Conservation (phyloP, 257 asterid species). For the Thymus mandschuricus region DNA sequence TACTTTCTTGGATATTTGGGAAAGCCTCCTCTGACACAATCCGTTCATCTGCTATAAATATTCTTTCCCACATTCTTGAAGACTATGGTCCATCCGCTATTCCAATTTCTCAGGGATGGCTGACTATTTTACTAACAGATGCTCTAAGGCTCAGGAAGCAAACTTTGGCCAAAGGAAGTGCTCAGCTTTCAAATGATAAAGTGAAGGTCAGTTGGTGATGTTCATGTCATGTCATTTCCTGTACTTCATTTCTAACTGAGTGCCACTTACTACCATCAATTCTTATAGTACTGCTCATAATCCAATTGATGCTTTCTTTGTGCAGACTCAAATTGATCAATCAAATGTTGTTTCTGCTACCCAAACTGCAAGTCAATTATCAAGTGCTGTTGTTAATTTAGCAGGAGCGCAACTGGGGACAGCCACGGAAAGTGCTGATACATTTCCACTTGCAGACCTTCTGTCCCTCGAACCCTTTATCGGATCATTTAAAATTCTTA, state of each 20-base stretch:
- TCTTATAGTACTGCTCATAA: slow-evolving; percentile 16
- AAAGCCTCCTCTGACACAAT: slow-evolving; percentile 63
- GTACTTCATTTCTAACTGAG: slow-evolving; percentile 18
- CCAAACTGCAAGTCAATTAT: slow-evolving; percentile 82
- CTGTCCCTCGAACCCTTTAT: slow-evolving; percentile 86
- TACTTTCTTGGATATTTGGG: slow-evolving; percentile 87
- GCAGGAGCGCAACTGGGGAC: slow-evolving; percentile 82
- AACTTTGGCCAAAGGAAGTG: slow-evolving; percentile 58
- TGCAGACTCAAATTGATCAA: slow-evolving; percentile 96
- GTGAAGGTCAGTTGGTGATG: slow-evolving; percentile 66
- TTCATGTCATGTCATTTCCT: slow-evolving; percentile 10
- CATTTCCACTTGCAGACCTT: slow-evolving; percentile 79
- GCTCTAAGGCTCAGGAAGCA: slow-evolving; percentile 66
- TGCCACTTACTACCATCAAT: background rate
- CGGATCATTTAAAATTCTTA: slow-evolving; percentile 67
- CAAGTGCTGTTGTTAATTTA: slow-evolving; percentile 85
- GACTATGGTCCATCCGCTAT: slow-evolving; percentile 95
- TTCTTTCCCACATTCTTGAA: slow-evolving; percentile 87
- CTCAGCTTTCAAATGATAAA: slow-evolving; percentile 66
- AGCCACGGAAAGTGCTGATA: slow-evolving; percentile 63
- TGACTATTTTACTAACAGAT: slow-evolving; percentile 73
- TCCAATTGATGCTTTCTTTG: slow-evolving; percentile 32
- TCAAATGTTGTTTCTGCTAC: slow-evolving; percentile 80
- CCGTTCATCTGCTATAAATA: slow-evolving; percentile 80
- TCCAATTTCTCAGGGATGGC: slow-evolving; percentile 97